These are phyloP conservation scores for Silene uniflora DNA, from an alignment of 148 eudicot species.

Conservation along the genomic window DNA sequence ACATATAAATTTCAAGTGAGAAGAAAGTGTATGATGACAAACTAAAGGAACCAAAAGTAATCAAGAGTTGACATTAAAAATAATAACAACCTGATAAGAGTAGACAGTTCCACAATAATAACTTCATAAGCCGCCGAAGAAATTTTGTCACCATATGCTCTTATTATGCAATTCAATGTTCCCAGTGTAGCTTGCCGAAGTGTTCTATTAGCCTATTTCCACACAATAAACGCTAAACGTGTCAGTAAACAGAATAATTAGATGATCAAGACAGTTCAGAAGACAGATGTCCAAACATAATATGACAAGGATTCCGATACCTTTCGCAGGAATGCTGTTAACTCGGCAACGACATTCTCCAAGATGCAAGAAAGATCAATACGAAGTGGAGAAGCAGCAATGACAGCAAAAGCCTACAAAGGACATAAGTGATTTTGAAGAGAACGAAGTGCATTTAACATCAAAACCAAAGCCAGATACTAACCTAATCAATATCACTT, in stretches of 20 bases:
- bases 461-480: not conserved
- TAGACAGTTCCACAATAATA: slow-evolving; percentile 86
- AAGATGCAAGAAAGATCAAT: slow-evolving; percentile 80
- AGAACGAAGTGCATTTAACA: not conserved
- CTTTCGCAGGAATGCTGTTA: slow-evolving; percentile 93
- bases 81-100: slow-evolving; percentile 70
- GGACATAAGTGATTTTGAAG: slow-evolving; percentile 12
- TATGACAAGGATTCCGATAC: slow-evolving; percentile 31
- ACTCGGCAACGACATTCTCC: slow-evolving; percentile 77
- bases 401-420: slow-evolving; percentile 86
- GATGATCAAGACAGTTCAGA: not conserved
- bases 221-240: slow-evolving; percentile 12
- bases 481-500: not conserved
- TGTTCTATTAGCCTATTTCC: slow-evolving; percentile 82
- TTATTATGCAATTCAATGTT: slow-evolving; percentile 76
- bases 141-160: slow-evolving; percentile 92
- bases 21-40: not conserved
- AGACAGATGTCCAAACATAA: not conserved
- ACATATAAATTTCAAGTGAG: not conserved
- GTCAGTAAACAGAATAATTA: slow-evolving; percentile 10
- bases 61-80: not conserved
- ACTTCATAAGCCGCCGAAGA: slow-evolving; percentile 91
- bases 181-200: slow-evolving; percentile 93
- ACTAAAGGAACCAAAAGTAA: not conserved
- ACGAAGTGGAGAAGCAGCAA: slow-evolving; percentile 85